phyloP scores from a whole-genome alignment of 345 rosid genomes.

The Hevea brasiliensis region DNA sequence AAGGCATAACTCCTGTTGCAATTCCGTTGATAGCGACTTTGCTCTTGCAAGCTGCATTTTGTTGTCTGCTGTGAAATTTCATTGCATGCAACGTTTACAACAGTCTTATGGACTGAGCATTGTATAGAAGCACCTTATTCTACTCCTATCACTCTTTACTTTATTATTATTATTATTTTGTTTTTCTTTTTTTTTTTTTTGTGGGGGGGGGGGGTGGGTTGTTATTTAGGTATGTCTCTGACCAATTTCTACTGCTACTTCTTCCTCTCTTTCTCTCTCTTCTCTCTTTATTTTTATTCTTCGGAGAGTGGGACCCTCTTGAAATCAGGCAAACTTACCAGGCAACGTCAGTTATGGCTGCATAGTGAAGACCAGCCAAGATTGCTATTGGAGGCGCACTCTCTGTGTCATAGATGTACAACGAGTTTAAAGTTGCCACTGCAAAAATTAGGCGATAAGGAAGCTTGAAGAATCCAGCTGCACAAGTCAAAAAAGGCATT shows the following conservation, averaged over 20 bases:
- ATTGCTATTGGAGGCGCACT: slow-evolving; percentile 66
- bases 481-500: slow-evolving; percentile 24
- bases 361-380: slow-evolving; percentile 91
- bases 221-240: too few relatives aligned
- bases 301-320: too few relatives aligned
- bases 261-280: too few relatives aligned
- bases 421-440: slow-evolving; percentile 80
- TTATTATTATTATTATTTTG: too few relatives aligned
- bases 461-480: slow-evolving; percentile 87
- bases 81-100: neutral
- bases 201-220: too few relatives aligned
- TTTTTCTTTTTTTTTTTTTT: too few relatives aligned
- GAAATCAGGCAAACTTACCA: slow-evolving; percentile 45
- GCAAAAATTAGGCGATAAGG: slow-evolving; percentile 91
- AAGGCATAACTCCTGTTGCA: neutral
- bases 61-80: neutral
- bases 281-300: too few relatives aligned
- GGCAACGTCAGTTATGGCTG: slow-evolving; percentile 85
- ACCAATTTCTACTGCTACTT: too few relatives aligned
- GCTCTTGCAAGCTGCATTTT: neutral
- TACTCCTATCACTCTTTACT: neutral
- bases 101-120: neutral
- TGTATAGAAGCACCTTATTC: neutral
- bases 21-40: neutral
- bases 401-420: slow-evolving; percentile 89